Percentiles rank a stretch among this genome's conserved stretches.
phyloP scores from a whole-genome alignment of 306 rosid genomes.

The Canavalia gladiata region DNA sequence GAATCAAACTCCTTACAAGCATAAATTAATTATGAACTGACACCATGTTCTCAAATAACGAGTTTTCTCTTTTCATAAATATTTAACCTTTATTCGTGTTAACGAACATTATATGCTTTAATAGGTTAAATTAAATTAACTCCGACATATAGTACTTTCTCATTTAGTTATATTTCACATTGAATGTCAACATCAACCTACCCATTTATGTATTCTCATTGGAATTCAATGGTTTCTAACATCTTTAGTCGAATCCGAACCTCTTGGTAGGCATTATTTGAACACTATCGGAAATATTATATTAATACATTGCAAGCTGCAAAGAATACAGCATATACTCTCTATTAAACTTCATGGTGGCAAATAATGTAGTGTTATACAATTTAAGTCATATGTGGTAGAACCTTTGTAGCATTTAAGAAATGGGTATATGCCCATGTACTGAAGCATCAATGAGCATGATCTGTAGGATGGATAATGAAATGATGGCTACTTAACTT shows the following conservation, averaged over 20 bases:
- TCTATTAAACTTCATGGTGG: constrained; percentile 26
- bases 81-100: not conserved
- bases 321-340: constrained; percentile 46
- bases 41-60: constrained; percentile 26
- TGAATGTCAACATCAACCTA: constrained; percentile 47
- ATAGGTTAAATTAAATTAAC: constrained; percentile 18
- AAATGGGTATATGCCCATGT: constrained; percentile 59
- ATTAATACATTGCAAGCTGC: constrained; percentile 18
- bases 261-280: constrained; percentile 29
- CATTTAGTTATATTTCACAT: constrained; percentile 41
- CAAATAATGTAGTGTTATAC: constrained; percentile 33
- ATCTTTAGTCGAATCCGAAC: constrained; percentile 59
- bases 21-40: constrained; percentile 22
- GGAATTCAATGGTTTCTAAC: constrained; percentile 47
- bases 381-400: constrained; percentile 33
- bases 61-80: not conserved
- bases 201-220: constrained; percentile 25
- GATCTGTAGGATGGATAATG: constrained; percentile 50
- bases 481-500: constrained; percentile 43
- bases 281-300: constrained; percentile 35
- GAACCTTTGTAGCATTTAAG: constrained; percentile 31
- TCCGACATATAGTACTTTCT: constrained; percentile 42
- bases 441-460: constrained; percentile 49
- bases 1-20: constrained; percentile 27
- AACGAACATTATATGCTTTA: not conserved